A percentile compares a stretch with the other conserved stretches of the same genome.
Conservation (phyloP, 352 stramenopile genomes). For the Globisporangium camurandrum region DNA sequence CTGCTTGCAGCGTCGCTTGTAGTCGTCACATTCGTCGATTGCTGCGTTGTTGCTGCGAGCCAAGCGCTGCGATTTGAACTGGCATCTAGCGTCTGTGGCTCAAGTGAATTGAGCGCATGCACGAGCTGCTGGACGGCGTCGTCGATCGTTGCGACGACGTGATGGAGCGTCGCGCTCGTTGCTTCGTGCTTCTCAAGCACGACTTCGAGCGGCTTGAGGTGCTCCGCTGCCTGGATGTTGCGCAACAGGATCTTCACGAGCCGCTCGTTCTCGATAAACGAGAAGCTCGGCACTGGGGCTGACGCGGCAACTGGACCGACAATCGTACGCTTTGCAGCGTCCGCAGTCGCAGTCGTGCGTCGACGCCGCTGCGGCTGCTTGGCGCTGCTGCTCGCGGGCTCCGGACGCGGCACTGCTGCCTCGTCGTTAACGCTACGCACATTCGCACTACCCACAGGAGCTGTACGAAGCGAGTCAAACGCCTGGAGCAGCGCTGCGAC, state of each 20-base stretch:
- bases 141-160: conserved; percentile 23
- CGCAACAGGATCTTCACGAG: conserved; percentile 64
- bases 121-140: conserved; percentile 21
- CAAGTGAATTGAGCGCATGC: conserved; percentile 11
- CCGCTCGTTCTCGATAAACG: conserved; percentile 69
- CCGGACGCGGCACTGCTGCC: neutral
- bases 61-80: neutral
- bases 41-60: conserved; percentile 8
- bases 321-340: too few relatives aligned
- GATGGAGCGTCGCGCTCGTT: conserved; percentile 25
- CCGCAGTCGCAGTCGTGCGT: too few relatives aligned
- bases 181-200: conserved; percentile 45
- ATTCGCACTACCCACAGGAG: too few relatives aligned
- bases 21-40: neutral
- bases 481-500: conserved; percentile 25
- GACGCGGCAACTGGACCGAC: neutral
- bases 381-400: neutral
- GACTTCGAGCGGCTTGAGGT: conserved; percentile 34
- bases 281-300: conserved; percentile 16
- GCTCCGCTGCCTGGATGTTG: conserved; percentile 53
- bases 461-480: conserved; percentile 26
- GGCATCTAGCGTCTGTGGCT: too few relatives aligned
- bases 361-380: neutral
- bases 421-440: conserved; percentile 1
- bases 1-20: neutral